Percentiles rank a stretch among this genome's conserved stretches.
Evolutionary conservation across 305 asterid species (phyloP).

Genomic region (Vinca major): DNA sequence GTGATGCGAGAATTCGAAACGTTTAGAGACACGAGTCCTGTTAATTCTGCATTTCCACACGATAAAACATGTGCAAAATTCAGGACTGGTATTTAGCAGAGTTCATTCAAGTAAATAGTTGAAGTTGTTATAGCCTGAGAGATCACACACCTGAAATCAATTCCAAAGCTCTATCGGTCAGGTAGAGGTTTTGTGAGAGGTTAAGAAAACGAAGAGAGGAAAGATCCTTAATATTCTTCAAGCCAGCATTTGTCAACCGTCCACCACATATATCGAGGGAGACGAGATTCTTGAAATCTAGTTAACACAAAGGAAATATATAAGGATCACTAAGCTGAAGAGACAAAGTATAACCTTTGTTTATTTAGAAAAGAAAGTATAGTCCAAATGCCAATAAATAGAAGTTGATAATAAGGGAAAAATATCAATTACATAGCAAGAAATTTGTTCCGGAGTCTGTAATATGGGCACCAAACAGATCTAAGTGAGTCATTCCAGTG

Average conservation of each 20-base stretch:
- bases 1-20: conserved; percentile 68
- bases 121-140: not conserved
- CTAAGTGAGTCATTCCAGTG: conserved; percentile 79
- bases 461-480: conserved; percentile 89
- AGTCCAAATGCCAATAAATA: not conserved
- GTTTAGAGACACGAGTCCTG: conserved; percentile 57
- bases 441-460: conserved; percentile 76
- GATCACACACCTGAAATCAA: conserved; percentile 55
- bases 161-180: conserved; percentile 71
- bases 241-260: conserved; percentile 73
- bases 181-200: conserved; percentile 67
- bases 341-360: not conserved
- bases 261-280: conserved; percentile 94
- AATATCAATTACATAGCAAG: conserved; percentile 42
- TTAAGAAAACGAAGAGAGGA: conserved; percentile 64
- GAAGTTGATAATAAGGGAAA: not conserved
- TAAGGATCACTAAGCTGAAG: not conserved
- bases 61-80: not conserved
- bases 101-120: not conserved
- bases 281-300: conserved; percentile 78
- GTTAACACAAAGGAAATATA: not conserved
- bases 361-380: too few relatives aligned
- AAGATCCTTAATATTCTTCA: conserved; percentile 78
- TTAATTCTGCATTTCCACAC: conserved; percentile 43
- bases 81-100: not conserved